These are phyloP conservation scores for Hypoxylon rickii DNA, from an alignment of 495 filamentous ascomycete species.

Conservation along the genomic window DNA sequence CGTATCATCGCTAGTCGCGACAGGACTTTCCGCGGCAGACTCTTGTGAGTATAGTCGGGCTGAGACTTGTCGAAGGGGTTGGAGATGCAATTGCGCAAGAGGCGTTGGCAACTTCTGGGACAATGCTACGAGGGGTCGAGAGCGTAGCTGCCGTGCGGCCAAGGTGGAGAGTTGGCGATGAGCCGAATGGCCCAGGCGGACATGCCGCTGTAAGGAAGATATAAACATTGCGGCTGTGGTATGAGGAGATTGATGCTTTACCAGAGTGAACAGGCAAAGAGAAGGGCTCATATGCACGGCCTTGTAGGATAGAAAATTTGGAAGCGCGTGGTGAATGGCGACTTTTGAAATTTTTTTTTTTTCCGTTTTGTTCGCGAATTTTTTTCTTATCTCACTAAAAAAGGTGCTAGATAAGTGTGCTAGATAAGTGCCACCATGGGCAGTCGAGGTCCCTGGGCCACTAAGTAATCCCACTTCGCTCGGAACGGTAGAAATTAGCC, in stretches of 20 bases:
- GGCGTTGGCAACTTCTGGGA: slow-evolving; percentile 20
- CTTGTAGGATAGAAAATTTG: slow-evolving; percentile 14
- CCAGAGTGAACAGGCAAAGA: slow-evolving; percentile 15
- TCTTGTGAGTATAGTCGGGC: slow-evolving; percentile 47
- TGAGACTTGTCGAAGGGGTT: slow-evolving; percentile 24
- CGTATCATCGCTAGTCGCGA: slow-evolving; percentile 9
- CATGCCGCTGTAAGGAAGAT: slow-evolving; percentile 37
- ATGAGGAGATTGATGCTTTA: not conserved
- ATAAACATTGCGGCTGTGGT: slow-evolving; percentile 29
- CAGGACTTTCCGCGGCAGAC: slow-evolving; percentile 29
- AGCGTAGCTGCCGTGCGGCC: slow-evolving; percentile 27
- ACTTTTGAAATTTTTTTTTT: slow-evolving; percentile 28
- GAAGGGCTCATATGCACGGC: slow-evolving; percentile 18
- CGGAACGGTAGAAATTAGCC: no score
- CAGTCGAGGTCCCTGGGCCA: no score
- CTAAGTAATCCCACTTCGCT: no score
- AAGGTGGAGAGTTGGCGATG: slow-evolving; percentile 33
- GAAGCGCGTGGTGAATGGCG: slow-evolving; percentile 31
- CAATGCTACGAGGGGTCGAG: slow-evolving; percentile 21
- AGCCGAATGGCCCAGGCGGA: slow-evolving; percentile 35
- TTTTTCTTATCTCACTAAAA: not conserved
- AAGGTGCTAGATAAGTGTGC: not conserved
- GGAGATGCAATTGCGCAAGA: slow-evolving; percentile 8
- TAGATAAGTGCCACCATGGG: no score
- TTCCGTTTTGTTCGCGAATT: slow-evolving; percentile 11